Percentiles rank a stretch among this genome's conserved stretches.
Evolutionary conservation across 2,329 filamentous ascomycete genomes (phyloP).

Genomic region (Sclerotinia minor): DNA sequence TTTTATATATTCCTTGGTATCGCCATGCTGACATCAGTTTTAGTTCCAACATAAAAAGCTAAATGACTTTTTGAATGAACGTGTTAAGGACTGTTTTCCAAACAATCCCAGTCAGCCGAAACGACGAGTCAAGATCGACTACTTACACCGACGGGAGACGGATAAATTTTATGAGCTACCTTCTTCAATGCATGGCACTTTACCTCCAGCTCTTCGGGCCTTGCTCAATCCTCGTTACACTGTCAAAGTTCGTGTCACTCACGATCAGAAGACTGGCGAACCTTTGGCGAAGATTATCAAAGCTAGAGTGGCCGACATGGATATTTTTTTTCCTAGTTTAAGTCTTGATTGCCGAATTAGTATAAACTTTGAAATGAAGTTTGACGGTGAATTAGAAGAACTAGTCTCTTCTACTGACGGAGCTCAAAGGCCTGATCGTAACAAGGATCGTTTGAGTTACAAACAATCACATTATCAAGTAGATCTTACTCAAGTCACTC

Average conservation of each 20-base stretch:
- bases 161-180: conserved; percentile 84
- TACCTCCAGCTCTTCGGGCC: conserved; percentile 64
- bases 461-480: conserved; percentile 84
- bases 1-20: conserved; percentile 24
- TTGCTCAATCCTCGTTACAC: conserved; percentile 58
- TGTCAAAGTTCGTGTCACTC: conserved; percentile 71
- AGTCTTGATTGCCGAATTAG: conserved; percentile 90
- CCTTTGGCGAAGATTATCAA: conserved; percentile 87
- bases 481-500: conserved; percentile 89
- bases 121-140: conserved; percentile 65
- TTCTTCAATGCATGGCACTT: conserved; percentile 54
- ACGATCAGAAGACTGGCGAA: conserved; percentile 69
- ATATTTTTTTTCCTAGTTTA: conserved; percentile 75
- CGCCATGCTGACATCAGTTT: conserved; percentile 27
- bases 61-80: conserved; percentile 80
- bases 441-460: conserved; percentile 91
- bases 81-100: conserved; percentile 60
- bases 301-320: conserved; percentile 81
- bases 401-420: conserved; percentile 48
- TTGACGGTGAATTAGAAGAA: conserved; percentile 64
- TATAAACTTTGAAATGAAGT: conserved; percentile 91
- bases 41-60: conserved; percentile 77
- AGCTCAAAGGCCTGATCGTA: conserved; percentile 56
- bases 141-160: conserved; percentile 77
- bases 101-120: conserved; percentile 46